These are phyloP conservation scores for Globisporangium solare DNA, from an alignment of 352 stramenopile genomes.

Conservation along the genomic window DNA sequence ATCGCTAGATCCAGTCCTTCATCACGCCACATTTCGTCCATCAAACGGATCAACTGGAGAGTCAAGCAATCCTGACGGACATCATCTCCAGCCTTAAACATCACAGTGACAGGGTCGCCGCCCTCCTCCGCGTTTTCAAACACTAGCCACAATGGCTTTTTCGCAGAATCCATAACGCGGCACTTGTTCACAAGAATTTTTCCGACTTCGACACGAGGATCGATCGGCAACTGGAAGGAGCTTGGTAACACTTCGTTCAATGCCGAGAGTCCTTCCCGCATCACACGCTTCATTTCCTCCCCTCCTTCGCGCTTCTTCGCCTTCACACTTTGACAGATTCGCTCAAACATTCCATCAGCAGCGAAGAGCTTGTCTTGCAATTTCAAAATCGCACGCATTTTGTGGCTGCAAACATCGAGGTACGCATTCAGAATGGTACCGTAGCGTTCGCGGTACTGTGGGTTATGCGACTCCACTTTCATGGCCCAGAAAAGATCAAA, in stretches of 20 bases:
- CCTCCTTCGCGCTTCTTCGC: slow-evolving; percentile 74
- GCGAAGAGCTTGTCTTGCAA: slow-evolving; percentile 86
- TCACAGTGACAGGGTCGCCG: slow-evolving; percentile 77
- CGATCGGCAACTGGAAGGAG: slow-evolving; percentile 86
- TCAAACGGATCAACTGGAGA: slow-evolving; percentile 89
- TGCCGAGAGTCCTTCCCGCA: slow-evolving; percentile 76
- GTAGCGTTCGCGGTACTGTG: slow-evolving; percentile 76
- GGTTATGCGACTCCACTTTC: slow-evolving; percentile 85
- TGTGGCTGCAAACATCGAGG: slow-evolving; percentile 81
- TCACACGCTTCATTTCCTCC: slow-evolving; percentile 79
- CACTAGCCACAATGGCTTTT: slow-evolving; percentile 86
- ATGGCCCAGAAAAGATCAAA: slow-evolving; percentile 90
- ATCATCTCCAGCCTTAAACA: slow-evolving; percentile 94
- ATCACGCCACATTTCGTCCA: slow-evolving; percentile 92
- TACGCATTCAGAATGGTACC: slow-evolving; percentile 81
- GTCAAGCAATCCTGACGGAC: slow-evolving; percentile 94
- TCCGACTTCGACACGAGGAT: slow-evolving; percentile 78
- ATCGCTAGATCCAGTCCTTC: slow-evolving; percentile 90
- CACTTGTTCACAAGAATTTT: slow-evolving; percentile 86
- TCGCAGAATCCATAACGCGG: slow-evolving; percentile 89
- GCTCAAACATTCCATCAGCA: slow-evolving; percentile 71
- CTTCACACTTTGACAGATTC: slow-evolving; percentile 82
- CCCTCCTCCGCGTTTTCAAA: slow-evolving; percentile 87
- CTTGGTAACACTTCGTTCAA: slow-evolving; percentile 78
- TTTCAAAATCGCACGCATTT: slow-evolving; percentile 90